These are phyloP conservation scores for Eimeria maxima DNA, from an alignment of 169 alveolate species.

Conservation along the genomic window DNA sequence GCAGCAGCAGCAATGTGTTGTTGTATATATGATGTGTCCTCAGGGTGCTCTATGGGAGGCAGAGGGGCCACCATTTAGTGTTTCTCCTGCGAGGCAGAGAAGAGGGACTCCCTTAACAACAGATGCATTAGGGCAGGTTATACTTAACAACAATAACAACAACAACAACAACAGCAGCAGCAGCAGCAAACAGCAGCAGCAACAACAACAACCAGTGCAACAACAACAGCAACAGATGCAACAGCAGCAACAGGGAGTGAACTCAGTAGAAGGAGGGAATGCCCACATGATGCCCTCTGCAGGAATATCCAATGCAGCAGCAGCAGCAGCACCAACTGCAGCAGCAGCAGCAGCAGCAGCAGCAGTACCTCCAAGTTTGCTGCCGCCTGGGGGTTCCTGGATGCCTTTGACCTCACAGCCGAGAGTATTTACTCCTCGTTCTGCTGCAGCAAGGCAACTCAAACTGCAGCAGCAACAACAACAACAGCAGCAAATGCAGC, in stretches of 20 bases:
- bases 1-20: neutral
- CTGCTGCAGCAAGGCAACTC: conserved; percentile 41
- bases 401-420: neutral
- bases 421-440: conserved; percentile 12
- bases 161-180: too few species aligned
- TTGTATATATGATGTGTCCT: too few species aligned
- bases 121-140: neutral
- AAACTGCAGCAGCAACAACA: conserved; percentile 48
- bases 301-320: conserved; percentile 39
- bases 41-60: too few species aligned
- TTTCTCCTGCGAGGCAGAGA: neutral
- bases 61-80: too few species aligned
- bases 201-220: too few species aligned
- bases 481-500: neutral
- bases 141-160: neutral
- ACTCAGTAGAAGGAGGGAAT: neutral
- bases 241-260: too few species aligned
- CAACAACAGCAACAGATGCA: too few species aligned
- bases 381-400: neutral
- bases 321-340: conserved; percentile 30
- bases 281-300: neutral
- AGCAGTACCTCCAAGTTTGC: neutral
- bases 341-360: too few species aligned
- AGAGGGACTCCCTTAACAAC: neutral
- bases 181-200: too few species aligned